Base-by-base conservation (phyloP, 164 flowering plant genomes). In the Nymphaea thermarum region DNA sequence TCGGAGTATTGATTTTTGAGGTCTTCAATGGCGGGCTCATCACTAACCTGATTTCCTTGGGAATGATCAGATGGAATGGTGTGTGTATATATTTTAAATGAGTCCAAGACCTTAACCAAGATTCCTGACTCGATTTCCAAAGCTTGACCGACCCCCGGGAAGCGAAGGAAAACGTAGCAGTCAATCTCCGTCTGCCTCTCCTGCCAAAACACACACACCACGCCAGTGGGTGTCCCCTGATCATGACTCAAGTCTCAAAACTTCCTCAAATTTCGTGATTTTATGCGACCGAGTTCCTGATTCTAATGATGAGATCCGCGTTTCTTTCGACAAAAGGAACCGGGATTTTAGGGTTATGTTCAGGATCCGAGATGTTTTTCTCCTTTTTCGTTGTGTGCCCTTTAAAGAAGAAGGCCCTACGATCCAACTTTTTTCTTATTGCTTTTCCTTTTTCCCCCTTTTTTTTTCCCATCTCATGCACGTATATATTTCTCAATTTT, bases 401-500 rank as follows among this genome's bases (percentile, higher is more conserved):
- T 25, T 25, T 62, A 17, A 55, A 65, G 47, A 45, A 71, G n/a
- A 36, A 62, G 64, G 69, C 57, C 25, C 36, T 6, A 42, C n/a
- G 18, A n/a, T 10, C 25, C 36, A 25, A 61, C 8, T 53, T 45
- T 36, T n/a, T 62, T 60, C 14, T 44, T 65, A 16, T 44, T 2
- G 8, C 18, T 65, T n/a, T 36, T 43, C 36, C 4, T 61, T 6
- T 61, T 62, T 62, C 64, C 64, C 18, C 18, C n/a, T 62, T 4
- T 66, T 51, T 41, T 43, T 62, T 61, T 6, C 17, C 53, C 42
- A 14, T 11, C n/a, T 17, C 42, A 25, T 25, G 36, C 36, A 25
- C 36, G 36, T 25, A 25, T 8, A 62, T 2, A 41, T 62, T 17
- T 62, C n/a, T 12, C n/a, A 17, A 11, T 12, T 62, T 17, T 62